Percentiles rank a stretch among this genome's conserved stretches.
These are phyloP conservation scores for Arachis hypogaea DNA, from an alignment of 306 rosid species.

Conservation along the genomic window DNA sequence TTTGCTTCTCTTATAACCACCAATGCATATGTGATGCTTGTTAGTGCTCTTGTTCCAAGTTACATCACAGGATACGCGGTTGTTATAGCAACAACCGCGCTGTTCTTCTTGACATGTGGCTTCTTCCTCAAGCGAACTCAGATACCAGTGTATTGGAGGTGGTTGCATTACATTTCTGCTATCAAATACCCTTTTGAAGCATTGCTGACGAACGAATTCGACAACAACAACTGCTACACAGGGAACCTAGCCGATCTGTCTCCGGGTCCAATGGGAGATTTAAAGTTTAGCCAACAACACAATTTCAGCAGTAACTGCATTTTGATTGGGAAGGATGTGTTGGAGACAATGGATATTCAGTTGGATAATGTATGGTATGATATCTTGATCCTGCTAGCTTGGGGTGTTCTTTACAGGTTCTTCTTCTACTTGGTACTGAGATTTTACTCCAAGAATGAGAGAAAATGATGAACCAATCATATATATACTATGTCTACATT, in stretches of 20 bases:
- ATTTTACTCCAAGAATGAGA: constrained; percentile 86
- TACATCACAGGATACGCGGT: constrained; percentile 89
- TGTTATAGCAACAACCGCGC: constrained; percentile 89
- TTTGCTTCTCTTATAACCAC: constrained; percentile 84
- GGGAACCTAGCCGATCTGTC: constrained; percentile 61
- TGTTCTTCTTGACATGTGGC: constrained; percentile 89
- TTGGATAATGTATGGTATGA: constrained; percentile 57
- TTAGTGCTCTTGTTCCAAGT: constrained; percentile 92
- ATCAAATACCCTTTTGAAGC: constrained; percentile 93
- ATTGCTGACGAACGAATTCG: constrained; percentile 76
- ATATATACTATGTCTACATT: not conserved
- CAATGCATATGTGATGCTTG: constrained; percentile 87
- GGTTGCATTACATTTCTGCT: constrained; percentile 90
- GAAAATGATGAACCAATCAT: constrained; percentile 51
- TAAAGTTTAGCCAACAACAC: constrained; percentile 48
- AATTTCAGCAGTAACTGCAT: constrained; percentile 41
- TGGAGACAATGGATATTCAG: constrained; percentile 63
- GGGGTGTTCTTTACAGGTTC: constrained; percentile 86
- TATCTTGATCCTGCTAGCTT: constrained; percentile 70
- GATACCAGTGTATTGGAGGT: constrained; percentile 67
- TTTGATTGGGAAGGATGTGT: constrained; percentile 65
- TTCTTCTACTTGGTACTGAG: constrained; percentile 85
- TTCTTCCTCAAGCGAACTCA: constrained; percentile 73
- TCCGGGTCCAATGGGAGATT: constrained; percentile 70
- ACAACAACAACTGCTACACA: constrained; percentile 55